Evolutionary conservation across 352 stramenopile species (phyloP), one percentile per base, ranked within the genome.

Genomic region (Phytophthora pisi): DNA sequence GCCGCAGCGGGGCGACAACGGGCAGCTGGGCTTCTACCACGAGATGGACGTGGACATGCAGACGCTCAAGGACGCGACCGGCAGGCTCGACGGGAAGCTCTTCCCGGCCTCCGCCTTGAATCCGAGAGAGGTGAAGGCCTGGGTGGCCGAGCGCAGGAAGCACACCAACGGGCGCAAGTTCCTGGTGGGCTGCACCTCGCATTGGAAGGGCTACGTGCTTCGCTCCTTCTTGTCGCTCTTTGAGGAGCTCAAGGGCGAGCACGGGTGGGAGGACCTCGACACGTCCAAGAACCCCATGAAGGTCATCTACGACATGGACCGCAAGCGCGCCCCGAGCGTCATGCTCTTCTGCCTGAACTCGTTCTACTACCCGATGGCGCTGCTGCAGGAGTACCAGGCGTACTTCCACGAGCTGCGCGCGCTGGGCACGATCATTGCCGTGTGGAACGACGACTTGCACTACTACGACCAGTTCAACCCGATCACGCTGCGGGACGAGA

Each of bases 381-480:
- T 90, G 53, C 72, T 93, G 34, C 78, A 90, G 50, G 56, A 86
- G 24, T 74, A 90, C 68, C 83, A 68, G 47, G 65, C 68, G 18
- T 91, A 92, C 61, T 93, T 93, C 57, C 81, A 88, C 24, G 75
- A 91, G 46, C 57, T 93, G 38, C 81, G 86, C 5, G 68, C 72
- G 18, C 69, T 88, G n/a, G 86, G 86, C 23, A 92, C 81, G 46
- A 72, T 93, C 10, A 75, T 93, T 38, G 70, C 87, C 9, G 73
- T 92, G 16, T 93, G 86, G 86, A 93, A 86, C 64, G 86, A 92
- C 58, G 86, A 93, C 50, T 61, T 92, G 60, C 84, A 90, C 55
- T 90, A 92, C 60, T 92, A 87, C 57, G 84, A 93, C 70, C 86
- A 91, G 74, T 89, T 91, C 53, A 72, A 90, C 60, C 79, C 84